phyloP scores from a whole-genome alignment of 2,329 filamentous ascomycete species.

The Trichophyton verrucosum region DNA sequence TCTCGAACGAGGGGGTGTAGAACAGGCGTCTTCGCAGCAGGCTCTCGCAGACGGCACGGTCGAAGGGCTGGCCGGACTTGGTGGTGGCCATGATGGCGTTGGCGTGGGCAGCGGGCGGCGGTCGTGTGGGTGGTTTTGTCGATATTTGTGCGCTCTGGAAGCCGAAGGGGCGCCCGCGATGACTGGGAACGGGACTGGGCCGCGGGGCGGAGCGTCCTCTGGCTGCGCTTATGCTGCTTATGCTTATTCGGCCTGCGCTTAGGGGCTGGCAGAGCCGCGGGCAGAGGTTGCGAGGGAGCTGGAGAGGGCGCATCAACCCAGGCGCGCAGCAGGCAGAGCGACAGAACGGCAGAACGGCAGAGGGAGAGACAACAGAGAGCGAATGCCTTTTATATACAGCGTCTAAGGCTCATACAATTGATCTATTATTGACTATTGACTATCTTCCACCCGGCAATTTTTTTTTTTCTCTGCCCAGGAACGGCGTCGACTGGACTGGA shows the following conservation, averaged over 20 bases:
- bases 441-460: not conserved
- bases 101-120: conserved; percentile 18
- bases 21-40: conserved; percentile 82
- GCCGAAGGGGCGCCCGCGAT: not conserved
- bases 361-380: not conserved
- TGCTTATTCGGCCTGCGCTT: no score
- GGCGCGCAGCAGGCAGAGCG: not conserved
- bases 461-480: not conserved
- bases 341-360: not conserved
- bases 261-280: not conserved
- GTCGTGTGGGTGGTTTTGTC: not conserved
- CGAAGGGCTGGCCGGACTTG: conserved; percentile 78
- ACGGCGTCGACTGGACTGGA: not conserved
- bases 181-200: not conserved
- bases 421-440: not conserved
- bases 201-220: not conserved
- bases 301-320: conserved; percentile 2
- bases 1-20: conserved; percentile 91
- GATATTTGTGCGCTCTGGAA: conserved; percentile 1
- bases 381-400: not conserved
- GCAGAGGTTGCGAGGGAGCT: not conserved
- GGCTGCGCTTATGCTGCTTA: not conserved
- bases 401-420: no score
- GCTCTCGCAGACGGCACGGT: conserved; percentile 67
- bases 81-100: conserved; percentile 51